These are phyloP conservation scores for Penicillium sp. DNA, from an alignment of 2,329 filamentous ascomycete genomes.

Conservation along the genomic window DNA sequence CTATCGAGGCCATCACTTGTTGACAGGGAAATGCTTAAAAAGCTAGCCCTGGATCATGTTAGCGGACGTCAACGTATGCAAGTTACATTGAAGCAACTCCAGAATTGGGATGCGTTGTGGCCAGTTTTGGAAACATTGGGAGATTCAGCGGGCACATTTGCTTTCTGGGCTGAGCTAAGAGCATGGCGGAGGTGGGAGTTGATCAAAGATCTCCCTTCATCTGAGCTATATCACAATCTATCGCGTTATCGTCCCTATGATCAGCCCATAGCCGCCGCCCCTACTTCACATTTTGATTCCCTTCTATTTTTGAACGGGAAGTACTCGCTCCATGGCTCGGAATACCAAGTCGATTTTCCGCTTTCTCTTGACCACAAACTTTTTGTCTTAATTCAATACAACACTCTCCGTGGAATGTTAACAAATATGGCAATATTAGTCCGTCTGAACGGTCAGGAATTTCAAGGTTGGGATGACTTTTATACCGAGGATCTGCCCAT, in stretches of 20 bases:
- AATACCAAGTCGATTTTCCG: conserved; percentile 3
- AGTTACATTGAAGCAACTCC: conserved; percentile 4
- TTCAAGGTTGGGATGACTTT: conserved; percentile 9
- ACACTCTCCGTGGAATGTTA: conserved; percentile 5
- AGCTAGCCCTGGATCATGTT: conserved; percentile 3
- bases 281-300: background rate
- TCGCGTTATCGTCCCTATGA: background rate
- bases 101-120: conserved; percentile 5
- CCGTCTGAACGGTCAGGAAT: conserved; percentile 5
- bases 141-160: background rate
- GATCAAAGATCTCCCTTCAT: background rate
- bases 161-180: conserved; percentile 8
- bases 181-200: conserved; percentile 9
- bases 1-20: background rate
- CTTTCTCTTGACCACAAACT: conserved; percentile 7
- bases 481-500: conserved; percentile 8
- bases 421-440: conserved; percentile 9
- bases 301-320: conserved; percentile 1
- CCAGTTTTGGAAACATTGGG: conserved; percentile 3
- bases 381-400: conserved; percentile 9
- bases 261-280: background rate
- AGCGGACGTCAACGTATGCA: conserved; percentile 10
- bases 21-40: background rate
- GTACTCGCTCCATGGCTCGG: conserved; percentile 2
- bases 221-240: background rate